Evolutionary conservation across 352 stramenopile species (phyloP).

Genomic region (Phytophthora megakarya): DNA sequence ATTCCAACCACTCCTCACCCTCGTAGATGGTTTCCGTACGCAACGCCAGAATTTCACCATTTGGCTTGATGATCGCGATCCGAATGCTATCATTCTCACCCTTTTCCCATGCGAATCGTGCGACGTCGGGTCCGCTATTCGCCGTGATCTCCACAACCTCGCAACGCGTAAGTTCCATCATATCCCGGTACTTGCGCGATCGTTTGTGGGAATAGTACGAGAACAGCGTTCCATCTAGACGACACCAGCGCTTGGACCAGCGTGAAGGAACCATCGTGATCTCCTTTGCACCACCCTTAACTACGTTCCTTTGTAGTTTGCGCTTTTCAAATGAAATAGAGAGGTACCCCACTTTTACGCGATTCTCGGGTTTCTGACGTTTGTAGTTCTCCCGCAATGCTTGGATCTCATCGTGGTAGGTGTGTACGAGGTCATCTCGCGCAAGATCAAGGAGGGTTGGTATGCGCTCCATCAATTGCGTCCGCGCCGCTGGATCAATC

Average conservation of each 20-base stretch:
- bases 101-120: conserved; percentile 62
- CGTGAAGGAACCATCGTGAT: conserved; percentile 60
- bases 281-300: conserved; percentile 60
- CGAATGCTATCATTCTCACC: conserved; percentile 57
- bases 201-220: conserved; percentile 86
- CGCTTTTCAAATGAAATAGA: conserved; percentile 78
- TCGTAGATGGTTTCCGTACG: conserved; percentile 83
- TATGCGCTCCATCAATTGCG: conserved; percentile 71
- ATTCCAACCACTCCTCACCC: conserved; percentile 83
- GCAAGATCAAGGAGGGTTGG: conserved; percentile 72
- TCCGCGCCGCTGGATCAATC: conserved; percentile 53
- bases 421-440: conserved; percentile 80
- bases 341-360: conserved; percentile 82
- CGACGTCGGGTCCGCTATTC: conserved; percentile 47
- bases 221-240: conserved; percentile 74
- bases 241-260: conserved; percentile 88
- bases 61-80: conserved; percentile 74
- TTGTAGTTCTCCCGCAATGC: conserved; percentile 87
- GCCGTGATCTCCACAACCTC: conserved; percentile 72
- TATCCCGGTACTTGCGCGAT: conserved; percentile 69
- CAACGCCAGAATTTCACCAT: conserved; percentile 69
- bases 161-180: conserved; percentile 77
- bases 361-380: conserved; percentile 74
- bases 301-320: conserved; percentile 49
- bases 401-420: conserved; percentile 85